Evolutionary conservation across 2,329 filamentous ascomycete species (phyloP).

Genomic region (Cladosporium oxysporum): DNA sequence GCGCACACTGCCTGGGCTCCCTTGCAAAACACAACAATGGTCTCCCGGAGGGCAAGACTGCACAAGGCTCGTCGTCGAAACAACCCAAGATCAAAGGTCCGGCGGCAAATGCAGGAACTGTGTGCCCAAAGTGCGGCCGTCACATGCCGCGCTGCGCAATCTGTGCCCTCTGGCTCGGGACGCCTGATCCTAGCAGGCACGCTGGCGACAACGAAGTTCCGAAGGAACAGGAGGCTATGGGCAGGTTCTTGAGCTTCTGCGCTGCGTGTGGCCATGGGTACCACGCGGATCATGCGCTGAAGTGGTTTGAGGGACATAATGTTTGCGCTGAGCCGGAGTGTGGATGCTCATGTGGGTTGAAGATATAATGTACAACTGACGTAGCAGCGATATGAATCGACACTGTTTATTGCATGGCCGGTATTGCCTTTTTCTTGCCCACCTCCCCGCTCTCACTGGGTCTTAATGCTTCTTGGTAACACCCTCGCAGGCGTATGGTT

Average conservation of each 20-base stretch:
- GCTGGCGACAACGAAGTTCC: slow-evolving; percentile 31
- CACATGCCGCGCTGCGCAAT: slow-evolving; percentile 65
- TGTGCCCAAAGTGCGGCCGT: slow-evolving; percentile 62
- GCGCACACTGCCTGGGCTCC: slow-evolving; percentile 68
- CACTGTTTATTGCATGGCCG: background rate
- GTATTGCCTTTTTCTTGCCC: background rate
- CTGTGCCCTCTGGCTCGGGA: slow-evolving; percentile 63
- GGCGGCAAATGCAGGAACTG: slow-evolving; percentile 45
- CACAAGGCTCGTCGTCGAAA: slow-evolving; percentile 23
- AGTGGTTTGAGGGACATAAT: slow-evolving; percentile 60
- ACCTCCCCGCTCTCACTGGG: background rate
- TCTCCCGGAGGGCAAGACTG: slow-evolving; percentile 15
- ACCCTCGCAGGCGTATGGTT: background rate
- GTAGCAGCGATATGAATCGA: background rate
- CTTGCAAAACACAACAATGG: slow-evolving; percentile 50
- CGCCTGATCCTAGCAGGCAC: slow-evolving; percentile 54
- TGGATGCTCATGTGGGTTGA: slow-evolving; percentile 50
- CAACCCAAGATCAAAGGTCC: slow-evolving; percentile 31
- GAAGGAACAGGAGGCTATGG: slow-evolving; percentile 48
- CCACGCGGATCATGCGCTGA: slow-evolving; percentile 62
- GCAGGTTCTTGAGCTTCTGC: slow-evolving; percentile 61
- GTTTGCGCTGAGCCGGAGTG: slow-evolving; percentile 60
- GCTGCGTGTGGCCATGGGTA: slow-evolving; percentile 65
- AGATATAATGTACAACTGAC: background rate
- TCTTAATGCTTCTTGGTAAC: background rate